A percentile compares a stretch with the other conserved stretches of the same genome.
These are phyloP conservation scores for Aspergillus brasiliensis DNA, from an alignment of 2,329 filamentous ascomycete genomes.

Conservation along the genomic window DNA sequence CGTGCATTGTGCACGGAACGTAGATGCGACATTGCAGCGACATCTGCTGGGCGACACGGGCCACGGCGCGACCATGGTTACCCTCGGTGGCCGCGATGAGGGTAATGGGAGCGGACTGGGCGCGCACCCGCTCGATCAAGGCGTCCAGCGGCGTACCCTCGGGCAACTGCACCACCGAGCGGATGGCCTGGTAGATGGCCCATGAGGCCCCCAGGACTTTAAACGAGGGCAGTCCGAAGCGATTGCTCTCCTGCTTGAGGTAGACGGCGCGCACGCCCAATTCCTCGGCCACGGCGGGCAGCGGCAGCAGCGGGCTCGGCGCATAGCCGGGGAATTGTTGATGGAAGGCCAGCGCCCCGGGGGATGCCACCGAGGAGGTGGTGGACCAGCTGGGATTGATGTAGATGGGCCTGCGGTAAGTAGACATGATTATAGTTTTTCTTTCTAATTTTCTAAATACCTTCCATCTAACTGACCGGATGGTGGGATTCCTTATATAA, in stretches of 20 bases:
- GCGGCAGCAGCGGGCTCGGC: conserved; percentile 56
- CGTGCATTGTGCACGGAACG: conserved; percentile 63
- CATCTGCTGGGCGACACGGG: conserved; percentile 66
- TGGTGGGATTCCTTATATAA: no score
- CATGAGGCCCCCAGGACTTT: conserved; percentile 81
- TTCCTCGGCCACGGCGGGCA: conserved; percentile 58
- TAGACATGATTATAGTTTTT: conserved; percentile 1
- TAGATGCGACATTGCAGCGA: conserved; percentile 60
- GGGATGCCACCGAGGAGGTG: conserved; percentile 16
- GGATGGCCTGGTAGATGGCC: conserved; percentile 64
- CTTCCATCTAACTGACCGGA: no score
- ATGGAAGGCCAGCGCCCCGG: conserved; percentile 50
- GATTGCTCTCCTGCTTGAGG: conserved; percentile 70
- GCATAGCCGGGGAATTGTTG: conserved; percentile 58
- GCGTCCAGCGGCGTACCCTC: conserved; percentile 40
- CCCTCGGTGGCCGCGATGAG: conserved; percentile 72
- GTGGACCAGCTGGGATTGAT: conserved; percentile 25
- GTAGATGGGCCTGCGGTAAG: conserved; percentile 30
- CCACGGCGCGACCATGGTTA: conserved; percentile 74
- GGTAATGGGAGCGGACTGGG: conserved; percentile 30
- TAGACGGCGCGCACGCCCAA: conserved; percentile 61
- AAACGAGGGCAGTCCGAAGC: conserved; percentile 72
- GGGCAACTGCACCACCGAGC: conserved; percentile 47
- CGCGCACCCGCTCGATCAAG: conserved; percentile 12
- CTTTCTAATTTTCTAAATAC: no score